These are phyloP conservation scores for Debaryomyces tyrocola DNA, from an alignment of 805 yeast species.

Conservation along the genomic window DNA sequence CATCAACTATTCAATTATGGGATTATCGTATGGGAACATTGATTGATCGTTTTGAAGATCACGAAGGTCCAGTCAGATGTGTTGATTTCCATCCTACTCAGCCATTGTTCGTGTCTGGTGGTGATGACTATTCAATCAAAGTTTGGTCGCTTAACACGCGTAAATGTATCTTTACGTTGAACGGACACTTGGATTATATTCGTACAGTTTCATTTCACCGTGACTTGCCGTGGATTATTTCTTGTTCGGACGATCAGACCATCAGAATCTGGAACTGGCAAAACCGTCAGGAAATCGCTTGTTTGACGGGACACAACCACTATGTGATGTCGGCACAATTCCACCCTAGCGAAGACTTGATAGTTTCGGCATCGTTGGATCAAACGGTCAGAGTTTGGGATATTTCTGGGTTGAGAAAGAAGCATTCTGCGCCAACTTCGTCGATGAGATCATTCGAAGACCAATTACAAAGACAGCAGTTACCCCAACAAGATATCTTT, in stretches of 20 bases:
- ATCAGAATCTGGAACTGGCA: conserved; percentile 99
- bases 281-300: conserved; percentile 94
- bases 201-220: conserved; percentile 93
- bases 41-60: conserved; percentile 95
- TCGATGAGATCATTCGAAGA: conserved; percentile 50
- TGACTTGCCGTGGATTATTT: conserved; percentile 95
- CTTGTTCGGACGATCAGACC: conserved; percentile 97
- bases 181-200: conserved; percentile 93
- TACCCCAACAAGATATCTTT: conserved; percentile 87
- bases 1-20: conserved; percentile 99
- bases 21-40: conserved; percentile 99
- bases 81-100: conserved; percentile 97
- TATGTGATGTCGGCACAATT: conserved; percentile 98
- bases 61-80: conserved; percentile 96
- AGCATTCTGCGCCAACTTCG: conserved; percentile 77
- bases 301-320: conserved; percentile 96
- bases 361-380: conserved; percentile 94
- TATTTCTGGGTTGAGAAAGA: conserved; percentile 89
- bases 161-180: conserved; percentile 86
- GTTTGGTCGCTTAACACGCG: conserved; percentile 95
- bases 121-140: conserved; percentile 92
- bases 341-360: conserved; percentile 92
- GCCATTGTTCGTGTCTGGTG: conserved; percentile 95
- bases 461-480: conserved; percentile 57
- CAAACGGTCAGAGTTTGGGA: conserved; percentile 99